Evolutionary conservation across 176 grass and related monocot genomes (phyloP), one percentile per base, ranked within the genome.

Genomic region (Raddia distichophylla): DNA sequence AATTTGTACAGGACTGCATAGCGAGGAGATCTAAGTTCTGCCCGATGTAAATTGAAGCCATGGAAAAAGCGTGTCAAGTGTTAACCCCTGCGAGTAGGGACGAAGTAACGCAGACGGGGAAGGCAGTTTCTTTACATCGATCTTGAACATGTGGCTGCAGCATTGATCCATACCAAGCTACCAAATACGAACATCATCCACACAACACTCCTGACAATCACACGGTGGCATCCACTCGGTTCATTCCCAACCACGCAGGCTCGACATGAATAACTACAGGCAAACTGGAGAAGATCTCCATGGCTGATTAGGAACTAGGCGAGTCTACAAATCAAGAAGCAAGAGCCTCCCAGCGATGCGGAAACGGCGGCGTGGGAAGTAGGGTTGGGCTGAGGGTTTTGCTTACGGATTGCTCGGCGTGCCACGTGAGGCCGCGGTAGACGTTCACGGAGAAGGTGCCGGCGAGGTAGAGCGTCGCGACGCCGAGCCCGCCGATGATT

Each of bases 401-500:
- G 47, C 87, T 91, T 81, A 91, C 92, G 16, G 95, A 88, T 82
- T 98, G 95, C 77, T 94, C 92, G 10, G 69, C 60, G 95, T 95
- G 92, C 92, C 92, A 98, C 13, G 92, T 79, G 57, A 98, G 80
- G 74, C 92, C 95, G 54, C 92, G 90, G 85, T 98, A 98, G 75
- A 95, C 86, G 74, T 98, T 98, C 77, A 98, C 32, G 84, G 95
- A 98, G 88, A 98, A 98, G 75, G 90, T 91, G 62, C 8, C 90
- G 0, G 90, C 83, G 8, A 95, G 90, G 86, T 93, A 98, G 86
- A 95, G 82, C 50, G 90, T 95, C 6, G 95, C 68, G 17, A 91
- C 80, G 62, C 95, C 90, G 9, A 98, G 82, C 14, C 90, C 92
- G 17, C 88, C 90, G 54, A 82, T 89, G 48, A 95, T 67, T 52